Evolutionary conservation across 2,329 filamentous ascomycete genomes (phyloP).

Genomic region (Dothideomycetidae sp.): DNA sequence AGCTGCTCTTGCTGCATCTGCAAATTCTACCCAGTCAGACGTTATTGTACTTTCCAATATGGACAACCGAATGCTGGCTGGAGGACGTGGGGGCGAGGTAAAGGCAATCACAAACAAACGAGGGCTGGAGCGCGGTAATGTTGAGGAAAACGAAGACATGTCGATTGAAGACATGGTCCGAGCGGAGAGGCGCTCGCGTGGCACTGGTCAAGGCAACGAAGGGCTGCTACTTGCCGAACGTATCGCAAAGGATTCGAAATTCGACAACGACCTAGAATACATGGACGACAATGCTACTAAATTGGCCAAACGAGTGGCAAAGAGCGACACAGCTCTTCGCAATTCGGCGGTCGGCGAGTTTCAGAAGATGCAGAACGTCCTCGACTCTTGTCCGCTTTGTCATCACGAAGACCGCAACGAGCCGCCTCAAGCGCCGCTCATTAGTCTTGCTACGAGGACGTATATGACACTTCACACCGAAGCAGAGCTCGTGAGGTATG

Average conservation of each 20-base stretch:
- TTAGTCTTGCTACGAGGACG: slow-evolving; percentile 73
- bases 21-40: slow-evolving; percentile 43
- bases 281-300: slow-evolving; percentile 93
- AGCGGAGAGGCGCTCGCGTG: slow-evolving; percentile 75
- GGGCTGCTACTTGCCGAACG: slow-evolving; percentile 73
- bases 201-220: slow-evolving; percentile 57
- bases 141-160: slow-evolving; percentile 93
- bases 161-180: slow-evolving; percentile 91
- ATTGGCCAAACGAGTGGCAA: slow-evolving; percentile 73
- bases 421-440: slow-evolving; percentile 67
- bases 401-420: slow-evolving; percentile 72
- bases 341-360: slow-evolving; percentile 79
- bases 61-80: slow-evolving; percentile 80
- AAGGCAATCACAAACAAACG: slow-evolving; percentile 65
- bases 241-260: slow-evolving; percentile 85
- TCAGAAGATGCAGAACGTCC: slow-evolving; percentile 71
- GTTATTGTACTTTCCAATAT: slow-evolving; percentile 73
- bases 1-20: slow-evolving; percentile 50
- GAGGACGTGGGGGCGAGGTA: slow-evolving; percentile 58
- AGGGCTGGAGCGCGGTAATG: slow-evolving; percentile 67
- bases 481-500: slow-evolving; percentile 70
- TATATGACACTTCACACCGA: slow-evolving; percentile 82
- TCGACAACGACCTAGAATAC: slow-evolving; percentile 86
- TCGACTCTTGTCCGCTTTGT: slow-evolving; percentile 81
- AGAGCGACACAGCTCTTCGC: slow-evolving; percentile 74